Base-by-base conservation (phyloP, 208 protist genomes). In the Polymyxa betae region DNA sequence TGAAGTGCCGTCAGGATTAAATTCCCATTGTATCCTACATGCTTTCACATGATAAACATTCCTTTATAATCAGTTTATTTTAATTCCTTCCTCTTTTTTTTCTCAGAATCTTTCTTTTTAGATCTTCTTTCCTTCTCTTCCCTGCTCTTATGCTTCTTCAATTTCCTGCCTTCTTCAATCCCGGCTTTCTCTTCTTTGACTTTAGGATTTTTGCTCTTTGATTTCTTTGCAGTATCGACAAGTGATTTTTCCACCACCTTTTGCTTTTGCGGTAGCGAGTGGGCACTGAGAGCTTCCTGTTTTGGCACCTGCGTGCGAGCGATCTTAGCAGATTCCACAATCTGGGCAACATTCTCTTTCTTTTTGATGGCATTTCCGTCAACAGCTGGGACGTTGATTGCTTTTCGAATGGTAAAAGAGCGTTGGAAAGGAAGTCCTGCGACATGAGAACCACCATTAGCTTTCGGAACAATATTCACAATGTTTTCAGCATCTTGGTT, bases 1-100 rank as follows among this genome's bases (percentile, higher is more conserved):
- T 90, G 20, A 90, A 90, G 32, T 89, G 24, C 38, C 54, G 89
- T 32, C 44, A 90, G 32, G 89, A 90, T 64, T 90, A 64, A 88
- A 89, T 20, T 38, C 5, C 5, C 49, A 5, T 29, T 29, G 5
- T 29, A 60, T 60, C 5, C 5, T 60, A 60, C 12, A 29, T 24
- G 24, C 49, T 29, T 24, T 24, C 49, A 60, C 24, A 24, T 60
- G 49, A n/a, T n/a, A n/a, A n/a, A n/a, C n/a, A n/a, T n/a, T n/a
- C n/a, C n/a, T n/a, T n/a, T n/a, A n/a, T n/a, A 29, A 60, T 60
- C 49, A 60, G 24, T 29, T 60, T 60, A 29, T 60, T 5, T 29
- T 60, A 24, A 60, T 60, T 60, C 24, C 5, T 24, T 60, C 24
- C 12, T 5, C 5, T 60, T 60, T 60, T 60, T 24, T 60, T 60